These are phyloP conservation scores for Eruca vesicaria DNA, from an alignment of 441 rosid species.

Conservation along the genomic window DNA sequence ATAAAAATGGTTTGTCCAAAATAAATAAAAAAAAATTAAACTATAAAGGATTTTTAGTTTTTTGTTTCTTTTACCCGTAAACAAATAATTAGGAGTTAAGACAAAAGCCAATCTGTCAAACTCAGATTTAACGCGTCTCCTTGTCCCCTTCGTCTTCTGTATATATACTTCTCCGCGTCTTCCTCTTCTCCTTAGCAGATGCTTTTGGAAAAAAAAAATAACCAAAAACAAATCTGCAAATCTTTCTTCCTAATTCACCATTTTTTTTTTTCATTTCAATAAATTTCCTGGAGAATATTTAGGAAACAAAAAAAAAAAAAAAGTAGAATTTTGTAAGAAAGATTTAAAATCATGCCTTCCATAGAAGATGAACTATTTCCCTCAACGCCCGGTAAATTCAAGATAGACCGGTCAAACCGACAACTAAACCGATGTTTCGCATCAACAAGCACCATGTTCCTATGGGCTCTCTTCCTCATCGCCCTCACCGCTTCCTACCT, in stretches of 20 bases:
- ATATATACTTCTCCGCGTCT: constrained; percentile 46
- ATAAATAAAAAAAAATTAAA: no score
- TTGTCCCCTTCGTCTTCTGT: constrained; percentile 39
- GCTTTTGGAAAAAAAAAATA: constrained; percentile 36
- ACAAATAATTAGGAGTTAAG: background rate
- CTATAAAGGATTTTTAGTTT: background rate
- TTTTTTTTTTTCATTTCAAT: background rate
- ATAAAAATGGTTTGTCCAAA: no score
- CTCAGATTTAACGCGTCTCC: constrained; percentile 68
- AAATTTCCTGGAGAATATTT: background rate
- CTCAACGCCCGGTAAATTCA: constrained; percentile 94
- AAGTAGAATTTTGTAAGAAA: background rate
- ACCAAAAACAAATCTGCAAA: background rate
- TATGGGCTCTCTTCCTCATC: constrained; percentile 88
- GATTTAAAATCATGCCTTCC: constrained; percentile 51
- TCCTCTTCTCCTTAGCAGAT: constrained; percentile 44
- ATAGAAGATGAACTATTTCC: constrained; percentile 83
- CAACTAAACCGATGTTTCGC: constrained; percentile 85
- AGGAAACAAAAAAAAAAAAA: background rate
- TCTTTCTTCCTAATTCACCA: constrained; percentile 43
- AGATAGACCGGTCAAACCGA: constrained; percentile 65
- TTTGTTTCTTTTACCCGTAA: background rate
- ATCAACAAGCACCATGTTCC: constrained; percentile 83
- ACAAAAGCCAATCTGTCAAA: constrained; percentile 43
- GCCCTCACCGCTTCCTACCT: constrained; percentile 90